Evolutionary conservation across 352 stramenopile genomes (phyloP), one percentile per base, ranked within the genome.

Genomic region (Globisporangium camurandrum): DNA sequence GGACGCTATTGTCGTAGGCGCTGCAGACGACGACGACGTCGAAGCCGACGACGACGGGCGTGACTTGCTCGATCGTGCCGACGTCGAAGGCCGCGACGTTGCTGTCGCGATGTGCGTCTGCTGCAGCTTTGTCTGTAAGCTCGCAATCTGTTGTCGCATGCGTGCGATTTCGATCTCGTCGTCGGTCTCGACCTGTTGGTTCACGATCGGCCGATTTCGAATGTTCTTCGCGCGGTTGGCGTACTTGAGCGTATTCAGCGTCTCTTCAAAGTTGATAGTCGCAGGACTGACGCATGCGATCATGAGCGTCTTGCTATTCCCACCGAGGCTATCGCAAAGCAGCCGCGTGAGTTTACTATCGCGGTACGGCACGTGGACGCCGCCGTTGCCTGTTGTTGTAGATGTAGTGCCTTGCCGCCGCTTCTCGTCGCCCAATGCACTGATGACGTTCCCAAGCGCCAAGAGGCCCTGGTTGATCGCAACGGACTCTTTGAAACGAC

Each of bases 211-310:
- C 48, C 96, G 96, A 66, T 99, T 99, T 59, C 98, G 98, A 61
- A 99, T 99, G 59, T 99, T 99, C 73, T 99, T 99, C 34, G 97
- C 97, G 16, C 97, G 88, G 59, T 98, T 98, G 4, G 95, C 95
- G 65, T 99, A 99, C 55, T 98, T 93, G 17, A 99, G 78, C 43
- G 96, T 99, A 39, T 96, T 98, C 4, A 99, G 66, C 3, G 96
- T 99, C 75, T 99, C 97, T 58, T 92, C 80, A 54, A 95, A 89
- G 47, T 94, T 96, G 38, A 89, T 57, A 3, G 67, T 74, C 27
- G 75, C 79, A 6, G 77, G 80, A 19, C 72, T 92, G 39, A 91
- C 82, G 46, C 79, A 95, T 3, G 83, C 85, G 40, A 96, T 96
- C 88, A 96, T 96, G 10, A 96, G 64, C 7, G 86, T 96, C 55